phyloP scores from a whole-genome alignment of 2,329 filamentous ascomycete genomes.

The Aspergillus sojae region DNA sequence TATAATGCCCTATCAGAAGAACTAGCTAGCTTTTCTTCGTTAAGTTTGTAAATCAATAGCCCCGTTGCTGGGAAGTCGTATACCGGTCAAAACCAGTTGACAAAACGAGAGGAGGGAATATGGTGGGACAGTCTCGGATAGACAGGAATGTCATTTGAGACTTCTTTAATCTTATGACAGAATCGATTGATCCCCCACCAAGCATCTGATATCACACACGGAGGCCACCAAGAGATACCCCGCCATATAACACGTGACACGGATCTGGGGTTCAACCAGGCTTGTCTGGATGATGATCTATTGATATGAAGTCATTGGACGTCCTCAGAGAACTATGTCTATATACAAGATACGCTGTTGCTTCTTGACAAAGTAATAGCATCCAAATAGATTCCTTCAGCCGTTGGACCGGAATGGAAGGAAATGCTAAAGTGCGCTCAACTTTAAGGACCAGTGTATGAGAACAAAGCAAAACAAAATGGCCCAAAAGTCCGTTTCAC shows the following conservation, averaged over 20 bases:
- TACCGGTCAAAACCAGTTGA: not conserved
- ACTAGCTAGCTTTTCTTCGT: not conserved
- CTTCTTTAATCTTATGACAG: not conserved
- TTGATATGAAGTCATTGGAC: not conserved
- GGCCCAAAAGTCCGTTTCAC: not conserved
- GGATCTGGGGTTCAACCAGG: not conserved
- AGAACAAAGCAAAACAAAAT: not conserved
- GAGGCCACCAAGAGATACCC: constrained; percentile 7
- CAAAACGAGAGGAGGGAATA: not conserved
- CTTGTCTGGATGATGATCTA: not conserved
- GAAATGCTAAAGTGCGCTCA: not conserved
- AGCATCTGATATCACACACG: not conserved
- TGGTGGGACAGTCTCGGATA: not conserved
- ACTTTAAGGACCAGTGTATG: not conserved
- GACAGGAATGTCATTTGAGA: not conserved
- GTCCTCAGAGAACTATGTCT: not conserved
- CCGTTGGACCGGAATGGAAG: not conserved
- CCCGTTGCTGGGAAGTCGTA: not conserved
- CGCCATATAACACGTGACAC: constrained; percentile 20
- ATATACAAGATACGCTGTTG: not conserved
- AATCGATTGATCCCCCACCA: not conserved
- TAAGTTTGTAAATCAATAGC: not conserved
- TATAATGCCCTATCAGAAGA: not conserved
- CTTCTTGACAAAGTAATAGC: not conserved
- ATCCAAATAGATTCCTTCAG: not conserved